These are phyloP conservation scores for Trypanosomatidae sp. DNA, from an alignment of 208 protist genomes.

Conservation along the genomic window DNA sequence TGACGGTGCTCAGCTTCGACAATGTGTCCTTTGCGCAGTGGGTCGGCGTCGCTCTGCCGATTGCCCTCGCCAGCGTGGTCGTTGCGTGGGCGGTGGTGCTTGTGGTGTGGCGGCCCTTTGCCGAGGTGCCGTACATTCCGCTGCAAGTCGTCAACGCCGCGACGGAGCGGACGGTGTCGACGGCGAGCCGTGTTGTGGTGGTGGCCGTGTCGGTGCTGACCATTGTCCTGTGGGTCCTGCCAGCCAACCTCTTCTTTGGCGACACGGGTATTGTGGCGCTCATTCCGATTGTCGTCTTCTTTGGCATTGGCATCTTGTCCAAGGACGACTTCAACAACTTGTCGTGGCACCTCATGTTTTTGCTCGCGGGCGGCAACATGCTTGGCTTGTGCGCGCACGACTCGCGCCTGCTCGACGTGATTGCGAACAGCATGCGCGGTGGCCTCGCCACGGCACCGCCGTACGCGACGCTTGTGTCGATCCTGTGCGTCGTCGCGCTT, in stretches of 20 bases:
- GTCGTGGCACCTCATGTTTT: conserved; percentile 89
- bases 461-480: conserved; percentile 48
- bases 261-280: conserved; percentile 88
- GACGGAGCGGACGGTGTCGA: conserved; percentile 23
- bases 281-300: conserved; percentile 88
- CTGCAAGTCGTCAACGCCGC: conserved; percentile 70
- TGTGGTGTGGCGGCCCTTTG: conserved; percentile 80
- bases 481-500: conserved; percentile 48
- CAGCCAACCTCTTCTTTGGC: conserved; percentile 73
- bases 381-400: conserved; percentile 82
- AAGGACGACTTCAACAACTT: conserved; percentile 90
- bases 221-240: conserved; percentile 73
- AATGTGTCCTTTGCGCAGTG: conserved; percentile 77
- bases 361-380: conserved; percentile 89
- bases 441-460: conserved; percentile 34
- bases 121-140: conserved; percentile 70
- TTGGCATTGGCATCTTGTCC: conserved; percentile 82
- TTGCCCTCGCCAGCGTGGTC: conserved; percentile 54
- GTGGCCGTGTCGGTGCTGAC: conserved; percentile 63
- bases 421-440: conserved; percentile 46
- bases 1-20: conserved; percentile 59
- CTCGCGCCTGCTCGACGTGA: conserved; percentile 78
- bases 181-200: conserved; percentile 43
- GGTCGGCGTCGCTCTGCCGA: conserved; percentile 67
- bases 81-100: conserved; percentile 65